Conservation (phyloP, 176 grass and related monocot genomes). For the Avena sativa region DNA sequence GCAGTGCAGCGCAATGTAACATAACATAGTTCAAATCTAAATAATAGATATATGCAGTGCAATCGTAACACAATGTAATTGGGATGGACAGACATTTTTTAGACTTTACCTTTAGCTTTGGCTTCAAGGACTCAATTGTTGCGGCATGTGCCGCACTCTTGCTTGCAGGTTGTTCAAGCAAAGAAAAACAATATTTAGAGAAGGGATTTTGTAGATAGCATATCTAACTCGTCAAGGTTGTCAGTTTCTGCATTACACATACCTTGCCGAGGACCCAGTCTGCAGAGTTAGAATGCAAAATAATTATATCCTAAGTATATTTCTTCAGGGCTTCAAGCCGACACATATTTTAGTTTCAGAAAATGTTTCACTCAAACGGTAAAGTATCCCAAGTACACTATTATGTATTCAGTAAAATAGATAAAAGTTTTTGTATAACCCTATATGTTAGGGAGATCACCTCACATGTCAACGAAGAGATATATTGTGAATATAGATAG, state of each 20-base stretch:
- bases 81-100: not conserved
- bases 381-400: too few relatives aligned
- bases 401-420: too few relatives aligned
- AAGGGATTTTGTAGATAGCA: conserved; percentile 13
- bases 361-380: too few relatives aligned
- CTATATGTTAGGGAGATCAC: too few relatives aligned
- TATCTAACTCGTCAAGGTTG: not conserved
- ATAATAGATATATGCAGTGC: not conserved
- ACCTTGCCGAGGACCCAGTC: conserved; percentile 97
- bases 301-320: too few relatives aligned
- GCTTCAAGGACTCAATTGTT: conserved; percentile 81
- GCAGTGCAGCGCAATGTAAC: too few relatives aligned
- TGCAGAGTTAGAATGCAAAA: conserved; percentile 66
- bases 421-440: too few relatives aligned
- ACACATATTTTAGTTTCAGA: too few relatives aligned
- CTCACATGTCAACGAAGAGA: too few relatives aligned
- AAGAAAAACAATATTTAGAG: conserved; percentile 9
- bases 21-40: too few relatives aligned
- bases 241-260: conserved; percentile 9
- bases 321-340: too few relatives aligned
- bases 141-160: conserved; percentile 43
- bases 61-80: not conserved
- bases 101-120: conserved; percentile 78
- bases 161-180: conserved; percentile 75
- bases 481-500: too few relatives aligned